Evolutionary conservation across 164 flowering plant genomes (phyloP).

Genomic region (Kalanchoe fedtschenkoi): DNA sequence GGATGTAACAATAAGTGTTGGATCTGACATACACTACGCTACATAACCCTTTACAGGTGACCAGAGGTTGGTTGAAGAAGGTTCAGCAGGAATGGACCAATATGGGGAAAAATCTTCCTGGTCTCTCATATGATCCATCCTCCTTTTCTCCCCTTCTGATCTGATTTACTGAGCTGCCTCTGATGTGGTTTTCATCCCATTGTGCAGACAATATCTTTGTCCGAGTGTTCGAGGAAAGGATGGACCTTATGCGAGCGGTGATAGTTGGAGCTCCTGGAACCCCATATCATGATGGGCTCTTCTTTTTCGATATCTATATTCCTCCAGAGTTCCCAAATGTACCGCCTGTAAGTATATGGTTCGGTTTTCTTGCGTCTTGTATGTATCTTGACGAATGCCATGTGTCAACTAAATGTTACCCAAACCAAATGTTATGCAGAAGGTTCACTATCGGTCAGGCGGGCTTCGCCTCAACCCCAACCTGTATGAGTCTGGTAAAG

Average conservation of each 20-base stretch:
- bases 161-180: background rate
- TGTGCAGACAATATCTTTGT: background rate
- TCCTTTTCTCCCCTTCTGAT: background rate
- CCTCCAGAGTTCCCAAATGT: conserved; percentile 1
- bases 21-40: background rate
- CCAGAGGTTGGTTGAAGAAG: conserved; percentile 69
- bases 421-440: conserved; percentile 31
- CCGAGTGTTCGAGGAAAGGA: background rate
- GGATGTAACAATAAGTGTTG: background rate
- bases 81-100: conserved; percentile 91
- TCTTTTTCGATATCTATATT: conserved; percentile 6
- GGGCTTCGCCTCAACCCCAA: conserved; percentile 89
- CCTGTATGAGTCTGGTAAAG: conserved; percentile 83
- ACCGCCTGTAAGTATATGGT: background rate
- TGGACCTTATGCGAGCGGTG: conserved; percentile 3
- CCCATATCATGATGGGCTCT: conserved; percentile 5
- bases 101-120: conserved; percentile 71
- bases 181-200: conserved; percentile 28
- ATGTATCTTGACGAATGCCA: background rate
- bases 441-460: conserved; percentile 75
- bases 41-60: conserved; percentile 27
- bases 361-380: background rate
- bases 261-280: conserved; percentile 6
- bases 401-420: background rate
- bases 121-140: conserved; percentile 20